These are phyloP conservation scores for Mortierella sp. DNA, from an alignment of 371 early-diverging fungal species.

Conservation along the genomic window DNA sequence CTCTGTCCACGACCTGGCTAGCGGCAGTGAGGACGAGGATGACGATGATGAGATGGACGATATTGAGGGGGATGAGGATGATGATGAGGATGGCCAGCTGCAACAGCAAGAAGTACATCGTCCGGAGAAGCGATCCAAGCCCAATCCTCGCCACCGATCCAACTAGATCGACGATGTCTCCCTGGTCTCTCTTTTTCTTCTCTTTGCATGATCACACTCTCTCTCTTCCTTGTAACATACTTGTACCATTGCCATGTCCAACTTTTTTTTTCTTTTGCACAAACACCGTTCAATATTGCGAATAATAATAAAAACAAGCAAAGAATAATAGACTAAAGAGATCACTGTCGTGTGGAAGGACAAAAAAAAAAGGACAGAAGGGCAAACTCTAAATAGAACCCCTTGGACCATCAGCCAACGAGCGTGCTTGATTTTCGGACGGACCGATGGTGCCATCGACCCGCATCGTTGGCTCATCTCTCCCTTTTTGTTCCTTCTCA, in stretches of 20 bases:
- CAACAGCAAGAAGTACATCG: not conserved
- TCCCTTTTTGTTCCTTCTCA: not conserved
- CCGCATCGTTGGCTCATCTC: constrained; percentile 40
- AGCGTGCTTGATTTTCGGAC: constrained; percentile 16
- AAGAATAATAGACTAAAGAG: not conserved
- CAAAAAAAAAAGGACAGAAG: not conserved
- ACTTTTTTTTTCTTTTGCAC: not conserved
- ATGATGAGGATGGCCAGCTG: not conserved
- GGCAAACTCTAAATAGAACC: not conserved
- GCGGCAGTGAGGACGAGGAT: constrained; percentile 39
- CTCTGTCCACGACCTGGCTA: constrained; percentile 30
- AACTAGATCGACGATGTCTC: not conserved
- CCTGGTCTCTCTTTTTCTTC: not conserved
- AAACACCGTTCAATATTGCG: not conserved
- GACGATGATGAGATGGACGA: constrained; percentile 3
- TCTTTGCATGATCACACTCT: not conserved
- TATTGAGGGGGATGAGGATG: constrained; percentile 4
- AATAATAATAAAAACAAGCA: not conserved
- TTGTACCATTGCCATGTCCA: not conserved
- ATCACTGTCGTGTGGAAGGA: not conserved
- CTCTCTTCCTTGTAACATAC: not conserved
- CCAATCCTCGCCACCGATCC: constrained; percentile 9
- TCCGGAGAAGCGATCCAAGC: constrained; percentile 2
- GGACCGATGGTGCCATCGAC: constrained; percentile 52
- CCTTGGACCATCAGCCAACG: constrained; percentile 18